Evolutionary conservation across 495 filamentous ascomycete species (phyloP).

Genomic region (Aspergillus biplanus): DNA sequence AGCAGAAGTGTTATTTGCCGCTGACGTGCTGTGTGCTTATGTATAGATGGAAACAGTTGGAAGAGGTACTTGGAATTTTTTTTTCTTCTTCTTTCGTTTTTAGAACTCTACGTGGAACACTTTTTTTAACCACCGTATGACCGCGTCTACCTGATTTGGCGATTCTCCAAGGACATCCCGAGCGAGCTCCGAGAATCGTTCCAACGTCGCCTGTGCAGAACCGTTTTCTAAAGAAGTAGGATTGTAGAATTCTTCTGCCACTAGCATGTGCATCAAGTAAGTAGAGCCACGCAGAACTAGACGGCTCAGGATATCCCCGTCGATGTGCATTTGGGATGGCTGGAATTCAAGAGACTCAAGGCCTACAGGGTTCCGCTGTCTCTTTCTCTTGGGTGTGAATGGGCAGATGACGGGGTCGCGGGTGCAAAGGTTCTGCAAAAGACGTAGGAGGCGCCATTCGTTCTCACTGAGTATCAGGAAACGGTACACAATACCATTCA

Average conservation of each 20-base stretch:
- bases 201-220: slow-evolving; percentile 23
- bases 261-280: slow-evolving; percentile 44
- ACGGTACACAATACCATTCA: slow-evolving; percentile 67
- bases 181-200: slow-evolving; percentile 35
- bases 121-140: slow-evolving; percentile 38
- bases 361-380: slow-evolving; percentile 31
- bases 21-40: background rate
- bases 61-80: background rate
- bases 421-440: slow-evolving; percentile 63
- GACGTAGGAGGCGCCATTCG: slow-evolving; percentile 62
- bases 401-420: slow-evolving; percentile 44
- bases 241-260: slow-evolving; percentile 24
- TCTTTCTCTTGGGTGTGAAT: slow-evolving; percentile 33
- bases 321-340: slow-evolving; percentile 60
- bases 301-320: slow-evolving; percentile 66
- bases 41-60: background rate
- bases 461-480: slow-evolving; percentile 58
- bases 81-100: slow-evolving; percentile 1
- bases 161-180: slow-evolving; percentile 30
- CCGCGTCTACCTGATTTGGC: slow-evolving; percentile 25
- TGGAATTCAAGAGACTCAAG: slow-evolving; percentile 37
- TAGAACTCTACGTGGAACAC: slow-evolving; percentile 33
- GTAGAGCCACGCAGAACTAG: slow-evolving; percentile 53
- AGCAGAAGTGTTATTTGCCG: background rate
- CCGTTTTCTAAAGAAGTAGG: slow-evolving; percentile 17